These are phyloP conservation scores for Ensete ventricosum DNA, from an alignment of 176 grass and related monocot genomes.

Conservation along the genomic window DNA sequence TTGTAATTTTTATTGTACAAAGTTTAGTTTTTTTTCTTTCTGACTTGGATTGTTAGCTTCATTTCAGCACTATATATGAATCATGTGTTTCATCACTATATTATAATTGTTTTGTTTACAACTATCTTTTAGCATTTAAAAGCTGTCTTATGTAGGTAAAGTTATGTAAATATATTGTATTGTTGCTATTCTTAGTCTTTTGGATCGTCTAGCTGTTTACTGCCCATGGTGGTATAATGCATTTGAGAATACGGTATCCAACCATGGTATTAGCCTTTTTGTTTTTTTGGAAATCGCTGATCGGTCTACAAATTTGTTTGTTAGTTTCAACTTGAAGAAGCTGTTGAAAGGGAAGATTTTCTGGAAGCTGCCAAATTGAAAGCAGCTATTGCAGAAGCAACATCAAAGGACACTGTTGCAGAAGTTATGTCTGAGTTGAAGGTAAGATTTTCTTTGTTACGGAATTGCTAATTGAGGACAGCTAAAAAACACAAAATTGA, in stretches of 20 bases:
- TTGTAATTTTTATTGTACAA: too few relatives aligned
- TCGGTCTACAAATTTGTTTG: background rate
- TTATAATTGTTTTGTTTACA: too few relatives aligned
- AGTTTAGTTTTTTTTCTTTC: background rate
- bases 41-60: background rate
- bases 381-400: slow-evolving; percentile 43
- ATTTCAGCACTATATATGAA: background rate
- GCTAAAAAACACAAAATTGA: background rate
- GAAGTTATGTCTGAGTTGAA: slow-evolving; percentile 82
- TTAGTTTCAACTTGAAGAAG: slow-evolving; percentile 95
- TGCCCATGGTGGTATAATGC: background rate
- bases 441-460: slow-evolving; percentile 23
- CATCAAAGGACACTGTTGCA: slow-evolving; percentile 47
- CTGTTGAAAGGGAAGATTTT: slow-evolving; percentile 86
- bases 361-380: slow-evolving; percentile 64
- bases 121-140: background rate
- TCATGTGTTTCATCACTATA: background rate
- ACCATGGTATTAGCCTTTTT: background rate
- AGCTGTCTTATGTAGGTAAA: background rate
- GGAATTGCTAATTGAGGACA: background rate
- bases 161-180: background rate
- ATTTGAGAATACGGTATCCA: background rate
- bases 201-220: background rate
- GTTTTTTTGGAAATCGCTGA: background rate
- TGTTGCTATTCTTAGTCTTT: background rate